Evolutionary conservation across 1,284 basidiomycete species (phyloP).

Genomic region (Pterula multifida): DNA sequence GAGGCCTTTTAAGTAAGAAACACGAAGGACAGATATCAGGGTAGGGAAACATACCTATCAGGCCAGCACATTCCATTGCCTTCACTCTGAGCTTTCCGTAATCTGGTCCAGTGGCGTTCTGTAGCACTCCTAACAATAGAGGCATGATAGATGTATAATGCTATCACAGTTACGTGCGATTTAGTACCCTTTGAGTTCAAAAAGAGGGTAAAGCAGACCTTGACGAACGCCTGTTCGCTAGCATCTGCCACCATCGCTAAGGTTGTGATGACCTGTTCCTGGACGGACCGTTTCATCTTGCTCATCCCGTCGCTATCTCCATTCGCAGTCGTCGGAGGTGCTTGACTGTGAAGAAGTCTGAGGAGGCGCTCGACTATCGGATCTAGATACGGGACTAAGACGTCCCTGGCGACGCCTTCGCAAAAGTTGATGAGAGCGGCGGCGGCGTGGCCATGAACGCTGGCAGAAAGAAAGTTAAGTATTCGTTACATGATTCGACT

Average conservation of each 20-base stretch:
- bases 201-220: conserved; percentile 30
- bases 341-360: conserved; percentile 43
- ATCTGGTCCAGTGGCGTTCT: conserved; percentile 53
- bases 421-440: conserved; percentile 85
- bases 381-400: conserved; percentile 64
- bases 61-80: conserved; percentile 78
- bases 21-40: not conserved
- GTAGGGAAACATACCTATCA: conserved; percentile 43
- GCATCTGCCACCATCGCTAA: conserved; percentile 78
- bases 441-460: conserved; percentile 76
- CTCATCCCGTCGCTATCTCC: not conserved
- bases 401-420: conserved; percentile 65
- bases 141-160: conserved; percentile 72
- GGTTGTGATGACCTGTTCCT: conserved; percentile 77
- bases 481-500: not conserved
- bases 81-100: conserved; percentile 62
- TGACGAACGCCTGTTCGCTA: conserved; percentile 59
- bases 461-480: conserved; percentile 18
- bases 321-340: conserved; percentile 11
- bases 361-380: conserved; percentile 63
- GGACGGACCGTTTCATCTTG: conserved; percentile 40
- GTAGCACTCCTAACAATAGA: conserved; percentile 55
- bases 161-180: conserved; percentile 27
- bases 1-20: not conserved
- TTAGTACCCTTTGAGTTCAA: too few species aligned